Percentiles rank a stretch among this genome's conserved stretches.
Evolutionary conservation across 179 eudicot genomes (phyloP).

Genomic region (Beta lomatogona): DNA sequence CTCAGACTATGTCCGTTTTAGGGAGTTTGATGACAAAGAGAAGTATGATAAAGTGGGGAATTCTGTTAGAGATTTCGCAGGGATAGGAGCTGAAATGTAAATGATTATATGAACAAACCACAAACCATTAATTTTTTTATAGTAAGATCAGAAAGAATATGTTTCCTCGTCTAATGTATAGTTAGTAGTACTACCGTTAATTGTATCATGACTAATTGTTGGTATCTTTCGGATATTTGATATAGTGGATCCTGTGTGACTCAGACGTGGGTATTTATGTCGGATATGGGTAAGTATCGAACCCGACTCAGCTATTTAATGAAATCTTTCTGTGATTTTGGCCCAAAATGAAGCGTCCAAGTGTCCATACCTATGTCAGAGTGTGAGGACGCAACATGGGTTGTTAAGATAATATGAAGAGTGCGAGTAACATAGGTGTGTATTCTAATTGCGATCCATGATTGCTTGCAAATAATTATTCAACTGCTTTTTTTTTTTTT

Average conservation of each 20-base stretch:
- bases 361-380: too few species aligned
- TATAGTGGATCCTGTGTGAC: conserved; percentile 4
- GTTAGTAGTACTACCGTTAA: not conserved
- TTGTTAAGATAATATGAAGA: too few species aligned
- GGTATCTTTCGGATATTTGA: not conserved
- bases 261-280: too few species aligned
- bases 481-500: not conserved
- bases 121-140: conserved; percentile 5
- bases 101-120: not conserved
- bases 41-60: conserved; percentile 45
- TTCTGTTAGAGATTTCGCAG: conserved; percentile 46
- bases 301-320: too few species aligned
- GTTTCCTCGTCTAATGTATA: not conserved
- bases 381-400: too few species aligned
- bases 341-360: too few species aligned
- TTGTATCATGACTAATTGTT: conserved; percentile 16
- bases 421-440: too few species aligned
- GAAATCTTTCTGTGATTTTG: too few species aligned
- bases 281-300: too few species aligned
- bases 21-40: conserved; percentile 41
- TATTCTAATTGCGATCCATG: conserved; percentile 3
- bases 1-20: conserved; percentile 49
- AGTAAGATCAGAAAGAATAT: not conserved
- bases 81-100: conserved; percentile 20
- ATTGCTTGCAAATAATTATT: conserved; percentile 22